Conservation (phyloP, 139 green algal genomes). For the Tetratostichococcus sp. region DNA sequence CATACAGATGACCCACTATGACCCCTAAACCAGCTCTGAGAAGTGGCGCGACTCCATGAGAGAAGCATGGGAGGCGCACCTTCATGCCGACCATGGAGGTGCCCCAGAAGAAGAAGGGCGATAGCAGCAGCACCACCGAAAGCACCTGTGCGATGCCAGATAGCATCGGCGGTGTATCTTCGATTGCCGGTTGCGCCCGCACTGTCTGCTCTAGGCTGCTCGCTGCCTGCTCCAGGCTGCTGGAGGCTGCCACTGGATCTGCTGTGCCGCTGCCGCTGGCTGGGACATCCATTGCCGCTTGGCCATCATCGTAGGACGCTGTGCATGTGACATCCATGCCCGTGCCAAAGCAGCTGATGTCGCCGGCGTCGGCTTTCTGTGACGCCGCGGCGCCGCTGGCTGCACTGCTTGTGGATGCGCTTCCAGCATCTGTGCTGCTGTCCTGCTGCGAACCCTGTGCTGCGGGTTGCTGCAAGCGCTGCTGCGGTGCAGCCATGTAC, state of each 20-base stretch:
- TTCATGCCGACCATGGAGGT: conserved; percentile 96
- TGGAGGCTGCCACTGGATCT: not conserved
- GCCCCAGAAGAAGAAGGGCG: conserved; percentile 97
- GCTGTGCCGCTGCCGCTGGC: not conserved
- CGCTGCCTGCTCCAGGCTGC: not conserved
- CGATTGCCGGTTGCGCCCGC: too few relatives aligned
- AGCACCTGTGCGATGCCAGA: conserved; percentile 23
- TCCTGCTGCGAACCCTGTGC: not conserved
- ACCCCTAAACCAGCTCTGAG: too few relatives aligned
- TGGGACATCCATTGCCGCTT: not conserved
- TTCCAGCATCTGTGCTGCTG: not conserved
- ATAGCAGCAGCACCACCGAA: conserved; percentile 63
- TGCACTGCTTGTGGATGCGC: not conserved
- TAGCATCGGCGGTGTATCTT: too few relatives aligned
- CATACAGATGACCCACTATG: too few relatives aligned
- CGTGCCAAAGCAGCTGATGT: conserved; percentile 28
- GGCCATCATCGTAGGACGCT: conserved; percentile 11
- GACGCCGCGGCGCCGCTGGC: too few relatives aligned
- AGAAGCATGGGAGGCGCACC: too few relatives aligned
- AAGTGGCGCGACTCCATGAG: too few relatives aligned
- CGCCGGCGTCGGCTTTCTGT: not conserved
- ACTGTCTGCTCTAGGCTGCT: too few relatives aligned
- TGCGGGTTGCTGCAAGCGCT: too few relatives aligned
- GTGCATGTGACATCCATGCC: conserved; percentile 40
- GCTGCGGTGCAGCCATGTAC: too few relatives aligned